These are phyloP conservation scores for Fallopia convolvulus DNA, from an alignment of 148 eudicot species.

Conservation along the genomic window DNA sequence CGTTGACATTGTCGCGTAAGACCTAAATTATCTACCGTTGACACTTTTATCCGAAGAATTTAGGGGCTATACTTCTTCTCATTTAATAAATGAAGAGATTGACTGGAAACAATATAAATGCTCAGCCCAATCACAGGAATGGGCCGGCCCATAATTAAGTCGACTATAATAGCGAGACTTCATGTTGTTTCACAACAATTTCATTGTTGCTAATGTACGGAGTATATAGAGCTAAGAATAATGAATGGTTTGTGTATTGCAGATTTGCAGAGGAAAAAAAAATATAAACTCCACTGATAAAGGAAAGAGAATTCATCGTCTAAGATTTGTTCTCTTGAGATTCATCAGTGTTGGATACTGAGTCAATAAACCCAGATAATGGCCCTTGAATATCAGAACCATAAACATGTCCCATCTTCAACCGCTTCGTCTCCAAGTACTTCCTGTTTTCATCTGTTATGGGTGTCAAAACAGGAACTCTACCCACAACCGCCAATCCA, in stretches of 20 bases:
- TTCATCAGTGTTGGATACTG: not conserved
- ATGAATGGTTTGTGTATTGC: not conserved
- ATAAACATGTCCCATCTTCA: constrained; percentile 94
- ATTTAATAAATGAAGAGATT: too few relatives aligned
- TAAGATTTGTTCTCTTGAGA: not conserved
- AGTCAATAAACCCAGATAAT: constrained; percentile 25
- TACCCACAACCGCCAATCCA: constrained; percentile 81
- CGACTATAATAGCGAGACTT: too few relatives aligned
- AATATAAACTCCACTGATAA: not conserved
- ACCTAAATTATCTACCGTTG: too few relatives aligned
- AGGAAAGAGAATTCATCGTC: not conserved
- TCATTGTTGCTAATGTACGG: not conserved
- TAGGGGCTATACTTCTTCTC: too few relatives aligned
- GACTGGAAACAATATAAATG: too few relatives aligned
- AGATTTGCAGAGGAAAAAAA: not conserved
- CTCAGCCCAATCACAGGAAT: too few relatives aligned
- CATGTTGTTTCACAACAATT: not conserved
- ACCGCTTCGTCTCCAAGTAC: constrained; percentile 75
- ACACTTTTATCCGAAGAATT: too few relatives aligned
- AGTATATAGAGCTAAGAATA: not conserved
- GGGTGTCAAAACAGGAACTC: constrained; percentile 93
- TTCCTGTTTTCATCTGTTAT: constrained; percentile 81
- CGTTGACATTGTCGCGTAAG: not conserved
- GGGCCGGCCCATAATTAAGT: not conserved
- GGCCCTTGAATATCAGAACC: constrained; percentile 59